phyloP scores from a whole-genome alignment of 768 basidiomycete genomes.

The Hericium alpestre region DNA sequence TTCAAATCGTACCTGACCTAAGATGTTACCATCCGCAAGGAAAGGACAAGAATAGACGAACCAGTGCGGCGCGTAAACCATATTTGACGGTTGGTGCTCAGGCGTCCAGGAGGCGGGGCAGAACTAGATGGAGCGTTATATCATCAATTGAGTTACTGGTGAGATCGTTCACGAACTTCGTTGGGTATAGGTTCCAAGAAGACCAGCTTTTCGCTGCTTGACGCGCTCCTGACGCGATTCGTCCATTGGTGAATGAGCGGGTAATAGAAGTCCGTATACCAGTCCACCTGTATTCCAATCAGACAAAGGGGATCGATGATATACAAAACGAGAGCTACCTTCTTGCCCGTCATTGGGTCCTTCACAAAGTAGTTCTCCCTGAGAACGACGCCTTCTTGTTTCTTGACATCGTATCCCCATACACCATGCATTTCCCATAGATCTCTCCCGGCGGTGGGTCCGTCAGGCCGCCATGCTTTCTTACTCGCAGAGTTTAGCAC shows the following conservation, averaged over 20 bases:
- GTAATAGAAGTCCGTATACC: conserved; percentile 80
- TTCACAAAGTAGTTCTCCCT: conserved; percentile 77
- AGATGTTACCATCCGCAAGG: background rate
- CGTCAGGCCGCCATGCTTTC: conserved; percentile 64
- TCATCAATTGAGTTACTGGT: background rate
- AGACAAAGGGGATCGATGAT: background rate
- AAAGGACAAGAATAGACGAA: conserved; percentile 24
- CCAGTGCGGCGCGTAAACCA: conserved; percentile 73
- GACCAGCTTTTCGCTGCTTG: conserved; percentile 44
- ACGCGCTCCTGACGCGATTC: conserved; percentile 39
- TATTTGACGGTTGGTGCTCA: conserved; percentile 46
- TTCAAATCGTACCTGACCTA: conserved; percentile 80
- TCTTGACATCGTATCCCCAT: conserved; percentile 75
- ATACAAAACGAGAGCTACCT: conserved; percentile 29
- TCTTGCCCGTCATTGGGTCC: conserved; percentile 51
- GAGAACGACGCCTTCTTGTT: conserved; percentile 61
- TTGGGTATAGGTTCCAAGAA: conserved; percentile 90
- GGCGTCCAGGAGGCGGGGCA: conserved; percentile 71
- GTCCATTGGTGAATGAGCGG: conserved; percentile 68
- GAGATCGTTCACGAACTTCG: conserved; percentile 43
- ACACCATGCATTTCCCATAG: conserved; percentile 89
- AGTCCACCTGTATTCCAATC: conserved; percentile 49
- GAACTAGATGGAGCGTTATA: conserved; percentile 35
- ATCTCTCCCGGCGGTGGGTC: conserved; percentile 64
- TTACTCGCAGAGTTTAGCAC: conserved; percentile 50